phyloP scores from a whole-genome alignment of 2,329 filamentous ascomycete genomes.

The Ophiostoma triangulosporum region DNA sequence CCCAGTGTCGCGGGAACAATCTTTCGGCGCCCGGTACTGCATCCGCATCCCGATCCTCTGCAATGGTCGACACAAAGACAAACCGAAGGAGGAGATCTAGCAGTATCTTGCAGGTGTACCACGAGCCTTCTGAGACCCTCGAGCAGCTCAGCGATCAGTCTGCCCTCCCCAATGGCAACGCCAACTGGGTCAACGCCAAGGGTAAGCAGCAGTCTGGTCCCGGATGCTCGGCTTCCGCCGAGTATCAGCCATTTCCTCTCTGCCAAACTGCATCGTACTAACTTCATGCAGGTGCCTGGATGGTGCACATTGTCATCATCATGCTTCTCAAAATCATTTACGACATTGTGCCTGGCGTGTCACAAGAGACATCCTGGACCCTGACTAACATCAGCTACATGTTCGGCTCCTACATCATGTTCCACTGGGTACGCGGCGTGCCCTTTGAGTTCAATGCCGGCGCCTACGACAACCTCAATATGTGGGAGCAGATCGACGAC shows the following conservation, averaged over 20 bases:
- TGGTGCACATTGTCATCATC: constrained; percentile 91
- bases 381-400: constrained; percentile 98
- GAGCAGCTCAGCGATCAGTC: constrained; percentile 97
- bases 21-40: constrained; percentile 6
- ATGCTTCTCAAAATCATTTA: constrained; percentile 87
- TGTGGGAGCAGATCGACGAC: constrained; percentile 99
- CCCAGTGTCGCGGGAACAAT: constrained; percentile 44
- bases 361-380: constrained; percentile 97
- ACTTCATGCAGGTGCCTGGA: constrained; percentile 67
- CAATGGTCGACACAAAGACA: constrained; percentile 51
- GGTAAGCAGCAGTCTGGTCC: constrained; percentile 39
- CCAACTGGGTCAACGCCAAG: constrained; percentile 98
- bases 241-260: not conserved
- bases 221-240: not conserved
- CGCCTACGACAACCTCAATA: constrained; percentile 98
- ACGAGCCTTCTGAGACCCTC: constrained; percentile 89
- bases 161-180: constrained; percentile 86
- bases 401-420: constrained; percentile 98
- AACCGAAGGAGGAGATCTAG: constrained; percentile 86
- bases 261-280: not conserved
- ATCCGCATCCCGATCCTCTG: constrained; percentile 31
- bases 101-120: constrained; percentile 84
- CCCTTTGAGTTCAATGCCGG: constrained; percentile 98
- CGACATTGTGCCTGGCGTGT: constrained; percentile 90
- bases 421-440: constrained; percentile 94